Evolutionary conservation across 2,329 filamentous ascomycete species (phyloP), one percentile per base, ranked within the genome.

Genomic region (Phialemoniopsis sp.): DNA sequence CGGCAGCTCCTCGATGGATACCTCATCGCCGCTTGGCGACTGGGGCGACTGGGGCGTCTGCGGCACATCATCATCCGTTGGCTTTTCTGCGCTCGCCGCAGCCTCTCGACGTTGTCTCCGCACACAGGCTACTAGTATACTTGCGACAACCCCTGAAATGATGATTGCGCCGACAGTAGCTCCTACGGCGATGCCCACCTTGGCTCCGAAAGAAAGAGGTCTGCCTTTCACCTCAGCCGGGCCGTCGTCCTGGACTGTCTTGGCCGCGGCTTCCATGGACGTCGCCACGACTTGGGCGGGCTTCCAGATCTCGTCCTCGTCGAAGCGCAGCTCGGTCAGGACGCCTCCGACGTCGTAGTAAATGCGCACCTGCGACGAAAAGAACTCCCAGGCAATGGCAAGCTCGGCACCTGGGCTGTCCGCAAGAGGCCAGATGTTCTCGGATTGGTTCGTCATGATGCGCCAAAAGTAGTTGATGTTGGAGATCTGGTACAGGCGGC

Each of bases 131-230:
- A 10, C 21, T 10, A 26, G 21, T 10, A 26, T 26, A 26, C 21
- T 6, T 29, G 52, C 52, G 7, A 54, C 37, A 26, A 55, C 53
- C 34, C 52, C 58, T 5, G 43, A 49, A 15, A 63, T 14, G 1
- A 53, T 55, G 12, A 64, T 46, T 12, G 51, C 57, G 36, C 53
- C 60, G 10, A 65, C 38, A 3, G 53, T 49, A 15, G 60, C 58
- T 18, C 63, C 61, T 6, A 62, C 54, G 14, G 57, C 55, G 37
- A 63, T 50, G 16, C 62, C 59, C 2, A 52, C 55, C 43, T 61
- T 63, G 46, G 57, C 60, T 8, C 59, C 60, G 1, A 54, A 45
- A 31, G 55, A 59, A 9, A 66, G 54, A 2, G 21, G 21, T 10
- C n/a, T n/a, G n/a, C n/a, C n/a, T n/a, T n/a, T n/a, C n/a, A n/a